A percentile compares a stretch with the other conserved stretches of the same genome.
Conservation (phyloP, 1,284 basidiomycete species). For the Papiliotrema laurentii region DNA sequence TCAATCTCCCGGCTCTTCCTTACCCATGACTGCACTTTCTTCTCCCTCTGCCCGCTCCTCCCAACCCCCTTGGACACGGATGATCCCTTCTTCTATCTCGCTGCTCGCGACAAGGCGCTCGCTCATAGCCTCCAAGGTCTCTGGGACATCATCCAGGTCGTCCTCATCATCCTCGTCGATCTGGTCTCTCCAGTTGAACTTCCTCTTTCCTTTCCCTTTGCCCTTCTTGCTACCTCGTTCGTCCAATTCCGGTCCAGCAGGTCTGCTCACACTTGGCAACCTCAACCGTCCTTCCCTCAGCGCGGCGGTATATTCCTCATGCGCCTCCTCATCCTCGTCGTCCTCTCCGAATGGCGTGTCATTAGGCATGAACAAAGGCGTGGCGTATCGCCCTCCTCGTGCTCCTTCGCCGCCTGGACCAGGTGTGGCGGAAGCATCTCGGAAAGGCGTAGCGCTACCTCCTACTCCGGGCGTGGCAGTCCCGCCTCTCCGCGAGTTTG, state of each 20-base stretch:
- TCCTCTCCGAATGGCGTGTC: constrained; percentile 39
- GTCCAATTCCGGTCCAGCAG: constrained; percentile 13
- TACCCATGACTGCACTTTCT: constrained; percentile 41
- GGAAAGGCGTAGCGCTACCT: constrained; percentile 17
- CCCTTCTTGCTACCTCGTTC: constrained; percentile 13
- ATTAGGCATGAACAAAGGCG: constrained; percentile 40
- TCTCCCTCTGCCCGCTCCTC: constrained; percentile 40
- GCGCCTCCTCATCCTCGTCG: constrained; percentile 45
- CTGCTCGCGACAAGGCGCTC: constrained; percentile 35
- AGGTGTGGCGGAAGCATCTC: constrained; percentile 20
- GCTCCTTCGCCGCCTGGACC: constrained; percentile 12
- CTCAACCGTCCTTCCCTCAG: constrained; percentile 33
- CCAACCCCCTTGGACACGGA: constrained; percentile 38
- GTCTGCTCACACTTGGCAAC: constrained; percentile 31
- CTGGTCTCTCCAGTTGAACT: constrained; percentile 5
- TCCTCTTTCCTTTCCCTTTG: constrained; percentile 27
- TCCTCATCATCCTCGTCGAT: constrained; percentile 36
- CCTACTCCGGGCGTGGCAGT: too few species aligned
- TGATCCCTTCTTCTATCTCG: constrained; percentile 39
- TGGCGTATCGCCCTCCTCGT: constrained; percentile 4
- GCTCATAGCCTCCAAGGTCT: constrained; percentile 36
- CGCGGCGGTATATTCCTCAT: constrained; percentile 36
- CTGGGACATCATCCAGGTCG: constrained; percentile 42
- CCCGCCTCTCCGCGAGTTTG: constrained; percentile 26
- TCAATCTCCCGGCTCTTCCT: constrained; percentile 37